Evolutionary conservation across 192 early-diverging fungal genomes (phyloP).

Genomic region (Backusella australiensis): DNA sequence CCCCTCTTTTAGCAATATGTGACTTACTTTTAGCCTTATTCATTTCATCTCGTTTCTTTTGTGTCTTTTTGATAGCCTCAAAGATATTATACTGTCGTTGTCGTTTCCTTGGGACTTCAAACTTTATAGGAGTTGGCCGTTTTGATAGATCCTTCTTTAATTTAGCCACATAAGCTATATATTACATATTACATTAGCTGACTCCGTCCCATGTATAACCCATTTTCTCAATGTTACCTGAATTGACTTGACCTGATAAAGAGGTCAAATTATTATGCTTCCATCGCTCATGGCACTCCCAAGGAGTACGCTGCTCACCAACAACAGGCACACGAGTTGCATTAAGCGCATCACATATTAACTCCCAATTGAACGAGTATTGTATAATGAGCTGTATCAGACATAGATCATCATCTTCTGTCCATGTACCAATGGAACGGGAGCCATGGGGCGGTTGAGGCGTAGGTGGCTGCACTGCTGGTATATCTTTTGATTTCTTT

Average conservation of each 20-base stretch:
- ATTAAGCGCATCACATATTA: conserved; percentile 63
- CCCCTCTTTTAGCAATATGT: background rate
- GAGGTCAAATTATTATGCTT: conserved; percentile 47
- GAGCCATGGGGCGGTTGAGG: conserved; percentile 37
- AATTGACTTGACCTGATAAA: conserved; percentile 34
- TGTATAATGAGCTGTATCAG: conserved; percentile 52
- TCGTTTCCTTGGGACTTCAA: conserved; percentile 32
- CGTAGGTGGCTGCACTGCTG: conserved; percentile 42
- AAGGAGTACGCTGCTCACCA: conserved; percentile 54
- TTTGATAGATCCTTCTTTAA: conserved; percentile 42
- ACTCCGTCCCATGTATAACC: too few species aligned
- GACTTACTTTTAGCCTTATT: conserved; percentile 33
- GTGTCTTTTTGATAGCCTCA: conserved; percentile 60
- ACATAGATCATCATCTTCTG: conserved; percentile 54
- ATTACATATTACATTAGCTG: too few species aligned
- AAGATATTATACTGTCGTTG: conserved; percentile 55
- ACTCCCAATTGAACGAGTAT: conserved; percentile 65
- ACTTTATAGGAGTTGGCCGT: conserved; percentile 22
- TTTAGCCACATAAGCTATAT: conserved; percentile 26
- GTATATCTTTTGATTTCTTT: conserved; percentile 45
- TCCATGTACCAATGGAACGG: conserved; percentile 40
- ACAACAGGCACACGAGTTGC: conserved; percentile 44
- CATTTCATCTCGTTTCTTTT: conserved; percentile 55
- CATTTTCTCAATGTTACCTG: conserved; percentile 14
- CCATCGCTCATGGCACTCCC: conserved; percentile 68